phyloP scores from a whole-genome alignment of 257 asterid species.

The Solanum piurae region DNA sequence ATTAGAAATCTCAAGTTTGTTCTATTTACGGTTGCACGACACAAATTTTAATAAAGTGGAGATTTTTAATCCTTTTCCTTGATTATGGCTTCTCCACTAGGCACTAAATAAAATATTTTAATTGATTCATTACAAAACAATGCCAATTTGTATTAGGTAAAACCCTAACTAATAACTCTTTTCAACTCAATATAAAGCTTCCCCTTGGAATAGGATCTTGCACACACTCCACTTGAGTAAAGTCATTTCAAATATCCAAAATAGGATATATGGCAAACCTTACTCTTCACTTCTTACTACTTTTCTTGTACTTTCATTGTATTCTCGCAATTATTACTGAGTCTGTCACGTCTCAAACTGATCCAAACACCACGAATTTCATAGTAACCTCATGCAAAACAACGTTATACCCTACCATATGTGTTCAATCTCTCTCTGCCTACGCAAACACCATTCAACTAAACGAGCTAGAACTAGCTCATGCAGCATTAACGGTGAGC shows the following conservation, averaged over 20 bases:
- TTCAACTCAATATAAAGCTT: slow-evolving; percentile 13
- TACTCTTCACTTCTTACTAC: slow-evolving; percentile 6
- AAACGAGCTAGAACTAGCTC: slow-evolving; percentile 36
- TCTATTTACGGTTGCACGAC: neutral
- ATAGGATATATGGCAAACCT: slow-evolving; percentile 16
- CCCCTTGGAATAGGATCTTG: neutral
- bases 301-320: slow-evolving; percentile 17
- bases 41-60: neutral
- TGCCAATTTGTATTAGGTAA: neutral
- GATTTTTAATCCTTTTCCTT: no score
- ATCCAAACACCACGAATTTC: slow-evolving; percentile 14
- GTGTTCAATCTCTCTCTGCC: slow-evolving; percentile 36
- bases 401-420: slow-evolving; percentile 45
- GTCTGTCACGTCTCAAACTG: neutral
- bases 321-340: neutral
- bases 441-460: slow-evolving; percentile 28
- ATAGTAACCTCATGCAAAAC: slow-evolving; percentile 36
- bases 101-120: neutral
- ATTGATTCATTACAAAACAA: neutral
- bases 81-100: neutral
- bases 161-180: neutral
- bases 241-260: neutral
- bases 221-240: neutral
- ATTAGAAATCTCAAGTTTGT: neutral
- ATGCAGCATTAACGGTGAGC: slow-evolving; percentile 39